Percentiles rank a stretch among this genome's conserved stretches.
phyloP scores from a whole-genome alignment of 1,139 yeast species.

The Pichia sp. region DNA sequence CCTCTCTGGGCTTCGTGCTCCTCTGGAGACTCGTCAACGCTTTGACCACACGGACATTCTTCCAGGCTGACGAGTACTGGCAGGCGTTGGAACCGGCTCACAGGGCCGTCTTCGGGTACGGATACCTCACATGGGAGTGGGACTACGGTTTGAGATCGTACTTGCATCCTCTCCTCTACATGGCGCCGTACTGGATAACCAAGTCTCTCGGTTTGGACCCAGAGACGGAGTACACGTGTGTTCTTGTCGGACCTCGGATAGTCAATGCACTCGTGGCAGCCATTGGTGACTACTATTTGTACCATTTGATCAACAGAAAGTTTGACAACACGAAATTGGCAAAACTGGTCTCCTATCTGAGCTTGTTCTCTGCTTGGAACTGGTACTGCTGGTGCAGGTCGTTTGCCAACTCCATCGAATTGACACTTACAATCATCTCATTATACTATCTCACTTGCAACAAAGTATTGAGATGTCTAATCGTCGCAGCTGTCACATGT shows the following conservation, averaged over 20 bases:
- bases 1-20: conserved; percentile 2
- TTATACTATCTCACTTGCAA: conserved; percentile 69
- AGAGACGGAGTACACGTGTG: conserved; percentile 31
- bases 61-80: conserved; percentile 97
- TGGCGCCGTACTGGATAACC: conserved; percentile 37
- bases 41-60: conserved; percentile 64
- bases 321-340: conserved; percentile 42
- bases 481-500: conserved; percentile 56
- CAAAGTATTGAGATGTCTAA: conserved; percentile 28
- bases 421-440: conserved; percentile 68
- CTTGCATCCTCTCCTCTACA: conserved; percentile 74
- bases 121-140: conserved; percentile 98
- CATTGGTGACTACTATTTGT: conserved; percentile 63
- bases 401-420: conserved; percentile 83
- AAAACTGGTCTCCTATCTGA: conserved; percentile 45
- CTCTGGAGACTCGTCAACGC: conserved; percentile 57
- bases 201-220: conserved; percentile 30
- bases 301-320: conserved; percentile 44
- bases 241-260: conserved; percentile 56
- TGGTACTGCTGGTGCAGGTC: conserved; percentile 82
- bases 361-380: conserved; percentile 75
- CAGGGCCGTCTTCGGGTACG: conserved; percentile 67
- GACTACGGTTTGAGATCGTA: conserved; percentile 67
- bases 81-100: conserved; percentile 96
- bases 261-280: conserved; percentile 72